These are phyloP conservation scores for Primulina huaijiensis DNA, from an alignment of 257 asterid genomes.

Conservation along the genomic window DNA sequence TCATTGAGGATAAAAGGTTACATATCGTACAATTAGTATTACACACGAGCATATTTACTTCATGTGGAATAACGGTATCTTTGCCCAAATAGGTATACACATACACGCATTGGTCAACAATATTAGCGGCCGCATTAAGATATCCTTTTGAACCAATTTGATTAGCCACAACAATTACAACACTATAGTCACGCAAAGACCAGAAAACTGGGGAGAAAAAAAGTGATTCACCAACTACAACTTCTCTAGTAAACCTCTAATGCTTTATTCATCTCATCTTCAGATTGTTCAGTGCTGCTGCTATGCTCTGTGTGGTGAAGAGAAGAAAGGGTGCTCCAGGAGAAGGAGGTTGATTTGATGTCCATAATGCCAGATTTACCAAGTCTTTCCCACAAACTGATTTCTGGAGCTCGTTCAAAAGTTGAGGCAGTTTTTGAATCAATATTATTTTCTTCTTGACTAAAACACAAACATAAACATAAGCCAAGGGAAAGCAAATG, in stretches of 20 bases:
- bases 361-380: constrained; percentile 81
- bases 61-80: background rate
- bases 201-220: constrained; percentile 16
- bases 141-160: constrained; percentile 1
- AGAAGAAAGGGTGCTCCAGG: constrained; percentile 84
- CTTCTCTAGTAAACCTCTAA: constrained; percentile 59
- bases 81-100: background rate
- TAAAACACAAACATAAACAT: constrained; percentile 32
- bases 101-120: background rate
- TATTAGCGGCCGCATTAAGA: background rate
- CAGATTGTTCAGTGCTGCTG: constrained; percentile 83
- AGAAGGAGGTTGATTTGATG: constrained; percentile 75
- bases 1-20: constrained; percentile 19
- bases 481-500: constrained; percentile 6
- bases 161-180: constrained; percentile 20
- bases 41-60: constrained; percentile 8
- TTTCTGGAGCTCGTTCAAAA: constrained; percentile 64
- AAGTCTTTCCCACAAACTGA: constrained; percentile 88
- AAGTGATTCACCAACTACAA: constrained; percentile 13
- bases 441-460: constrained; percentile 54
- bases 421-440: constrained; percentile 47
- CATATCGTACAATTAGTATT: constrained; percentile 9
- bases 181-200: constrained; percentile 9
- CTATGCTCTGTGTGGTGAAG: constrained; percentile 92
- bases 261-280: constrained; percentile 87